These are phyloP conservation scores for Metarhizium album DNA, from an alignment of 2,329 filamentous ascomycete species.

Conservation along the genomic window DNA sequence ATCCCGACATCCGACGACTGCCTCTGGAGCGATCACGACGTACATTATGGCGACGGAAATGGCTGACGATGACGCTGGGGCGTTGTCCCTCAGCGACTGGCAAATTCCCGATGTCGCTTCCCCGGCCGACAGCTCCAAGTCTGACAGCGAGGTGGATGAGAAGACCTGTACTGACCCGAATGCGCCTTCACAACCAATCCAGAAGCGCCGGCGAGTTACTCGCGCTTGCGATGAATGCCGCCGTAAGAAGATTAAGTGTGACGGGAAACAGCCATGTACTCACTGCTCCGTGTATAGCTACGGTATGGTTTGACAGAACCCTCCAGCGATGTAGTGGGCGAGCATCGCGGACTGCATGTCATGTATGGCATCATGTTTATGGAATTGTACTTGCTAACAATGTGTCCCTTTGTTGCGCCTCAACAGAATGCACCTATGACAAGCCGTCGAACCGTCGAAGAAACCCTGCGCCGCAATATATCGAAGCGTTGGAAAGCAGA, in stretches of 20 bases:
- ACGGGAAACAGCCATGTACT: conserved; percentile 80
- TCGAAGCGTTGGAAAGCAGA: conserved; percentile 76
- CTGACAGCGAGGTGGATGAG: conserved; percentile 30
- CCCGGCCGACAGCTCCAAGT: conserved; percentile 32
- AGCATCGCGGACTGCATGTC: background rate
- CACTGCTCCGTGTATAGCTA: conserved; percentile 98
- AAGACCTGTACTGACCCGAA: conserved; percentile 20
- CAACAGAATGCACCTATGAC: conserved; percentile 85
- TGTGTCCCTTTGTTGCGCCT: background rate
- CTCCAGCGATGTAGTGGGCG: background rate
- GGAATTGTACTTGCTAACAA: background rate
- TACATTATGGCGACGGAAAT: conserved; percentile 25
- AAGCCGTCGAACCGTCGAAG: conserved; percentile 86
- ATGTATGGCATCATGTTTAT: background rate
- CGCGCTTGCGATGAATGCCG: conserved; percentile 75
- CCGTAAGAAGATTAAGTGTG: conserved; percentile 80
- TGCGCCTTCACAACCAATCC: conserved; percentile 45
- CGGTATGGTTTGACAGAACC: conserved; percentile 44
- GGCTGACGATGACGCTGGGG: conserved; percentile 33
- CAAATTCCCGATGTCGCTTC: conserved; percentile 25
- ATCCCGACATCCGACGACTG: background rate
- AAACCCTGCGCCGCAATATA: conserved; percentile 86
- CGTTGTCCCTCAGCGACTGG: conserved; percentile 25
- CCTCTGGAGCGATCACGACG: conserved; percentile 1
- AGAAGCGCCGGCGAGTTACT: conserved; percentile 69